Evolutionary conservation across 305 asterid species (phyloP).

Genomic region (Fraxinus ornus): DNA sequence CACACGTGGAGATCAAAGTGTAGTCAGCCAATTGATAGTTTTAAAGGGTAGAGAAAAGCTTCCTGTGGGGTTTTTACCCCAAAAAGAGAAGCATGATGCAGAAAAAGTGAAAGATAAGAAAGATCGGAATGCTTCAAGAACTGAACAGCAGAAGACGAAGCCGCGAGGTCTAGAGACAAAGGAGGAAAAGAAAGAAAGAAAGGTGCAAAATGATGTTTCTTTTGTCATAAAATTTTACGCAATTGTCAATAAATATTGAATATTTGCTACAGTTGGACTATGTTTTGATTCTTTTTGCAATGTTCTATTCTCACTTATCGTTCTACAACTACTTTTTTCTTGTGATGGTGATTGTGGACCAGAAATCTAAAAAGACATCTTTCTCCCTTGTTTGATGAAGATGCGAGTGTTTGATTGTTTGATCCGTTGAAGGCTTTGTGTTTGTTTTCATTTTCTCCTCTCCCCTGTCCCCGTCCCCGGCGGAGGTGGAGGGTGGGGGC

Average conservation of each 20-base stretch:
- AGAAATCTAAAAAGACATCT: background rate
- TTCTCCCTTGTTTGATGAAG: background rate
- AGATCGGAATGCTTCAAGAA: slow-evolving; percentile 36
- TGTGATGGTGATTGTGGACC: background rate
- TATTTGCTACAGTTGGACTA: background rate
- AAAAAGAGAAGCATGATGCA: slow-evolving; percentile 33
- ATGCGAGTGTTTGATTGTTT: background rate
- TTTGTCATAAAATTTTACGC: background rate
- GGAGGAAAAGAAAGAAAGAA: slow-evolving; percentile 94
- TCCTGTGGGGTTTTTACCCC: slow-evolving; percentile 79
- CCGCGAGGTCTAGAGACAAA: slow-evolving; percentile 67
- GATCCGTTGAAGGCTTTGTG: background rate
- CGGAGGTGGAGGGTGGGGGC: background rate
- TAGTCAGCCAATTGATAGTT: slow-evolving; percentile 46
- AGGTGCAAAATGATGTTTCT: slow-evolving; percentile 43
- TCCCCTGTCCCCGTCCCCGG: background rate
- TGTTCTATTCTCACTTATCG: background rate
- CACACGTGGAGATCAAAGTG: slow-evolving; percentile 40
- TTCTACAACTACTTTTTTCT: background rate
- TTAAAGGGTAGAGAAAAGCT: slow-evolving; percentile 81
- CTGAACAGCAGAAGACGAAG: slow-evolving; percentile 52
- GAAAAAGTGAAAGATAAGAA: slow-evolving; percentile 46
- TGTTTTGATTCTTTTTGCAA: background rate
- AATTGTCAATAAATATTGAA: background rate
- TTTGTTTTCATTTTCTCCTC: background rate